Evolutionary conservation across 228 moss, liverwort and hornwort species (phyloP).

Genomic region (Sphagnum magellanicum): DNA sequence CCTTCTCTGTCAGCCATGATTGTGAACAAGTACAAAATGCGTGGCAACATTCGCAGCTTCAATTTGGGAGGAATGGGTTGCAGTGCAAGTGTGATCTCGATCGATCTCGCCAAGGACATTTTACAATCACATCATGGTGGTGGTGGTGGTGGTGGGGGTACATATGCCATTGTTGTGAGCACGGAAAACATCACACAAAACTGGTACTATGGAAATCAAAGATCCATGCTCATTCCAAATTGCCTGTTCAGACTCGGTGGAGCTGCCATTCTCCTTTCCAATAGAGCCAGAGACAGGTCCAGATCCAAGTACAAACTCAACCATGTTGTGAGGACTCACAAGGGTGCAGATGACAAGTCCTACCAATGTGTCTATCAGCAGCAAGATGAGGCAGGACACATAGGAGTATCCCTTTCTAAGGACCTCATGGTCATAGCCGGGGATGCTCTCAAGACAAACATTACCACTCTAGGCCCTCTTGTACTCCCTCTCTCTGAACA

Average conservation of each 20-base stretch:
- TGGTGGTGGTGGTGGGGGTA: background rate
- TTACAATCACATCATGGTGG: background rate
- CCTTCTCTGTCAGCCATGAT: slow-evolving; percentile 13
- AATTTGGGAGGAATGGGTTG: slow-evolving; percentile 12
- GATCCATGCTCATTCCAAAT: slow-evolving; percentile 9
- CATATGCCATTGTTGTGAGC: slow-evolving; percentile 11
- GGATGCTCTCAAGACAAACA: slow-evolving; percentile 8
- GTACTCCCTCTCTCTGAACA: slow-evolving; percentile 12
- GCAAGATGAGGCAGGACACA: slow-evolving; percentile 2
- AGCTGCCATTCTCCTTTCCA: slow-evolving; percentile 9
- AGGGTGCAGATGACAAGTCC: slow-evolving; percentile 7
- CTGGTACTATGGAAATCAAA: slow-evolving; percentile 9
- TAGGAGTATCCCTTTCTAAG: slow-evolving; percentile 7
- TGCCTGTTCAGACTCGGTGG: slow-evolving; percentile 9
- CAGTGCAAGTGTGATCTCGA: slow-evolving; percentile 5
- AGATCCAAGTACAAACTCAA: slow-evolving; percentile 9
- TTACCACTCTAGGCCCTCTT: slow-evolving; percentile 8
- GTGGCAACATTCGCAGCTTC: slow-evolving; percentile 4
- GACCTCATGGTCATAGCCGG: slow-evolving; percentile 10
- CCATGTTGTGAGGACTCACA: slow-evolving; percentile 10
- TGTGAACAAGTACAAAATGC: slow-evolving; percentile 13
- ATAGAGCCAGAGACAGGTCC: slow-evolving; percentile 1
- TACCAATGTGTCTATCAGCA: slow-evolving; percentile 6
- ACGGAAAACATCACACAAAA: slow-evolving; percentile 11
- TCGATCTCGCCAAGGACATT: slow-evolving; percentile 9